Evolutionary conservation across 1,284 basidiomycete species (phyloP), one percentile per base, ranked within the genome.

Genomic region (Pascua guehoae): DNA sequence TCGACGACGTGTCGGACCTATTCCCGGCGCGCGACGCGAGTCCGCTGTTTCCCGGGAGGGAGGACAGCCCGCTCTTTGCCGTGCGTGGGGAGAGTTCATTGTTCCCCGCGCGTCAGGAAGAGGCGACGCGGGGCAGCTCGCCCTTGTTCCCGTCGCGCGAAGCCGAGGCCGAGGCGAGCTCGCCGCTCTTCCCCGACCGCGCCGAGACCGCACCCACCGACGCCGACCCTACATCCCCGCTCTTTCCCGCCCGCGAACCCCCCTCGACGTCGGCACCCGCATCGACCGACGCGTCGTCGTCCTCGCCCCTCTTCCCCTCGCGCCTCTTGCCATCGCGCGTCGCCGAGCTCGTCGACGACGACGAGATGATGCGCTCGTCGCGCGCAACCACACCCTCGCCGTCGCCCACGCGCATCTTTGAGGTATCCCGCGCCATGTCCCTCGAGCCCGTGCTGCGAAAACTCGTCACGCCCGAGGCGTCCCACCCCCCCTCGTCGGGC

Each of bases 71-170:
- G 8, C 42, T 16, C n/a, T 9, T 45, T 16, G 17, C 17, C 15
- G 14, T 7, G 24, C 24, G 7, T 32, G 37, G 1, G n/a, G 9
- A 16, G 39, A 4, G 51, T 41, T 9, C 12, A 32, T 7, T 32
- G 4, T 32, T 32, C 24, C 24, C 24, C 7, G 24, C 24, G 24
- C 24, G 24, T 8, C 36, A 43, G 10, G 49, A 9, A 1, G 42
- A 48, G 2, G 46, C 16, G 5, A 49, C 12, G 46, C 12, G 14
- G 11, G 40, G 41, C 32, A 42, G 59, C 16, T 65, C 65, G 3
- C 61, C 65, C 10, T 57, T 66, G n/a, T 64, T 66, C 58, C 56
- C 64, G 5, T 8, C 56, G 9, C 58, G 57, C 24, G 37, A 49
- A 44, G n/a, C 48, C 18, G 44, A 49, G 39, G 41, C 40, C 4